Conservation (phyloP, 2,329 filamentous ascomycete species). For the Cadophora luteo-olivacea region DNA sequence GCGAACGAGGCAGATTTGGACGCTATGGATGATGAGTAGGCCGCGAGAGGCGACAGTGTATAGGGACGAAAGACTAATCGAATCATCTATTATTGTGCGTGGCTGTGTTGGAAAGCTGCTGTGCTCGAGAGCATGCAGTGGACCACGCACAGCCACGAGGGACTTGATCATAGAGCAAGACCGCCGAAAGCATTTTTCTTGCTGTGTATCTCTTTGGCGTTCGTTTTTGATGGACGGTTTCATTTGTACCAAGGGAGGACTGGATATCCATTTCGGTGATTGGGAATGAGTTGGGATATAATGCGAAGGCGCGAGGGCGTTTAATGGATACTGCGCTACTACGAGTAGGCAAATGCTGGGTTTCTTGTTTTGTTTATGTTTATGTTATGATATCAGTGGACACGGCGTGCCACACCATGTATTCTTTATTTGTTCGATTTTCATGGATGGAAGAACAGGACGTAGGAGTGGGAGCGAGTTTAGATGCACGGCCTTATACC, state of each 20-base stretch:
- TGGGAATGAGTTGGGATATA: background rate
- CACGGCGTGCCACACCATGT: background rate
- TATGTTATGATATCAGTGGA: background rate
- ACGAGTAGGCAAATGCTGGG: background rate
- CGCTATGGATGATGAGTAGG: conserved; percentile 17
- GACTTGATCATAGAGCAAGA: background rate
- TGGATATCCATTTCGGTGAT: background rate
- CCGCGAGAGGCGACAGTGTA: background rate
- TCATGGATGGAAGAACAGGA: background rate
- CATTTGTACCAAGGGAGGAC: background rate
- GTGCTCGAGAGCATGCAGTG: background rate
- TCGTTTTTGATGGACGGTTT: background rate
- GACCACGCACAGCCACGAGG: background rate
- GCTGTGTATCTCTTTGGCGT: background rate
- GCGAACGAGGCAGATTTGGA: conserved; percentile 20
- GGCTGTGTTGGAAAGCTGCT: background rate
- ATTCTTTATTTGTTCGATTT: background rate
- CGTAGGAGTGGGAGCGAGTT: background rate
- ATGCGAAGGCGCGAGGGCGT: background rate
- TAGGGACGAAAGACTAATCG: conserved; percentile 11
- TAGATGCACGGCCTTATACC: conserved; percentile 14
- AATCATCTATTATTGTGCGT: background rate
- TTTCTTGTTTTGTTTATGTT: too few relatives aligned
- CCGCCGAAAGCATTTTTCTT: background rate
- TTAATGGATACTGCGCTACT: background rate